phyloP scores from a whole-genome alignment of 2,329 filamentous ascomycete species.

The Achaetomium macrosporum region DNA sequence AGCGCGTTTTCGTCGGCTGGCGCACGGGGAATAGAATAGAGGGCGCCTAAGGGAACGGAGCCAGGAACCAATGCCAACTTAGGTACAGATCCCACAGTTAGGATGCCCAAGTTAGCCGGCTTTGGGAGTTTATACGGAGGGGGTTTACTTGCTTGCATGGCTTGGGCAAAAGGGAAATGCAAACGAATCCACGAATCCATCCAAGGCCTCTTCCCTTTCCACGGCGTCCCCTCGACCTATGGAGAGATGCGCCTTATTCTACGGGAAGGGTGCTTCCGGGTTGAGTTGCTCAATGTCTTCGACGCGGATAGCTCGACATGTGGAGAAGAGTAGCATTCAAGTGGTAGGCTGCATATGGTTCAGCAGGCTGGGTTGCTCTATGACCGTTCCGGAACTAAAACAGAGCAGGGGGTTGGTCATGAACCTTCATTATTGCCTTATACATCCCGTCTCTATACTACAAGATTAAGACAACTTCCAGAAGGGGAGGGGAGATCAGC shows the following conservation, averaged over 20 bases:
- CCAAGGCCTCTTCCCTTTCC: neutral
- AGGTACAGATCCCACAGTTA: neutral
- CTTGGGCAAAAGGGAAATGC: slow-evolving; percentile 10
- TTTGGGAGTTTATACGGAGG: slow-evolving; percentile 10
- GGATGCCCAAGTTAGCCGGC: slow-evolving; percentile 3
- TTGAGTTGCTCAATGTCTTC: too few relatives aligned
- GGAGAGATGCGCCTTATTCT: too few relatives aligned
- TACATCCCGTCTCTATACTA: slow-evolving; percentile 25
- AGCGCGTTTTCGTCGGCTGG: slow-evolving; percentile 1
- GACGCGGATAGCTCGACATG: too few relatives aligned
- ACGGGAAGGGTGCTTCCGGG: too few relatives aligned
- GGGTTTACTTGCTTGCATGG: slow-evolving; percentile 2
- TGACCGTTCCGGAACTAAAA: neutral
- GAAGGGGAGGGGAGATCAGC: slow-evolving; percentile 27
- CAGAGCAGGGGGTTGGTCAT: neutral
- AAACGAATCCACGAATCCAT: slow-evolving; percentile 6
- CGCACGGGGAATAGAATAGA: neutral
- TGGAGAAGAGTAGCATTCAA: too few relatives aligned
- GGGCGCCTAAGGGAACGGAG: neutral
- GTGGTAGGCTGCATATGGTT: neutral
- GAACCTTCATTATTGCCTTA: slow-evolving; percentile 20
- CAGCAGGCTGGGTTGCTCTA: neutral
- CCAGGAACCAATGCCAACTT: slow-evolving; percentile 1
- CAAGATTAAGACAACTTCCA: slow-evolving; percentile 24
- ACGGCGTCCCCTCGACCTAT: neutral